Evolutionary conservation across 148 eudicot genomes (phyloP), one percentile per base, ranked within the genome.

Genomic region (Camellia lanceoleosa): DNA sequence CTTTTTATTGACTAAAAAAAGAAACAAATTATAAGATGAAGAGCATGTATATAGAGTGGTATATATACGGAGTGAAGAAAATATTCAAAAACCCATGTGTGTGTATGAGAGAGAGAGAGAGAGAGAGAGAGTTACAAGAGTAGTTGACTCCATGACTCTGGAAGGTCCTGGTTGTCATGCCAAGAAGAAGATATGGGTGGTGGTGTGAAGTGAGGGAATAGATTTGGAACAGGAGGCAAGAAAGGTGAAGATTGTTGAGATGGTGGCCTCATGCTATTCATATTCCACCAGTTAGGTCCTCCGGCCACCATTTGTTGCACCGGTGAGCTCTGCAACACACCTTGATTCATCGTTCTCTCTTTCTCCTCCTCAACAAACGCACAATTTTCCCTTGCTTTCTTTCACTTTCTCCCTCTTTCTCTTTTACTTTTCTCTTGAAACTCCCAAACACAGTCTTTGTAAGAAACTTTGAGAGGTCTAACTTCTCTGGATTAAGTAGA

Each of bases 231-330:
- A 30, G 77, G 80, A 20, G 74, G 63, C 72, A 74, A 74, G 76
- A 80, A 77, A 73, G 81, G 86, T 75, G 78, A 77, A 23, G 68
- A 79, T 0, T 64, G 73, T 10, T 76, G 85, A 19, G 81, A 64
- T 7, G 92, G 88, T 38, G 88, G 90, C 80, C 84, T 86, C 81
- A 81, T 86, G 74, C 83, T 91, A 55, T 83, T 84, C n/a, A 84
- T 86, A 80, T 52, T 88, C 89, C 92, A 89, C 84, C 88, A 89
- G 66, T 75, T 86, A 38, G 97, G 94, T 78, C 84, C 85, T 12
- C 94, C 91, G 73, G 89, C 88, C 91, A 89, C 86, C 89, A 94
- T 85, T 83, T 93, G 95, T 49, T 93, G 97, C 87, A 90, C 90
- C 80, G 91, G 88, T 41, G 91, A 86, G 89, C 90, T 93, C 81